These are phyloP conservation scores for Metschnikowia vanudenii DNA, from an alignment of 805 yeast species.

Conservation along the genomic window DNA sequence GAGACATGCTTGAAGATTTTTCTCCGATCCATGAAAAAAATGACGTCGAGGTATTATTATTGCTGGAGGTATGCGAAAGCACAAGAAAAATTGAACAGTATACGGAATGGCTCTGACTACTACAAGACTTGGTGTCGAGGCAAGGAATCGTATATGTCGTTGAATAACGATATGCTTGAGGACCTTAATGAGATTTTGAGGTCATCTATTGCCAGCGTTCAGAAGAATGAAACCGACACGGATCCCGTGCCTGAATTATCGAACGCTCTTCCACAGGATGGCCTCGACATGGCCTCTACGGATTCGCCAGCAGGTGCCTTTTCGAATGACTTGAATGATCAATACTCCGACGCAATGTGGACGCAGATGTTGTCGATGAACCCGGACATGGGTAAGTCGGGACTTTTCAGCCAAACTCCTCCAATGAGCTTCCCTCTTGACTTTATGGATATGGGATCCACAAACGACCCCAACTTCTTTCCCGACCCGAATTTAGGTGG, in stretches of 20 bases:
- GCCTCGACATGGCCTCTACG: background rate
- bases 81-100: constrained; percentile 12
- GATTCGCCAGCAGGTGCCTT: constrained; percentile 3
- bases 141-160: constrained; percentile 15
- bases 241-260: constrained; percentile 5
- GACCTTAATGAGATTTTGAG: constrained; percentile 15
- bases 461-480: constrained; percentile 1
- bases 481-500: constrained; percentile 9
- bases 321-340: constrained; percentile 3
- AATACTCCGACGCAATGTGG: constrained; percentile 16
- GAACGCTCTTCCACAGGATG: background rate
- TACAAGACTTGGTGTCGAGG: constrained; percentile 18
- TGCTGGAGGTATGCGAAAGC: constrained; percentile 22
- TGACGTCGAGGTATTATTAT: constrained; percentile 20
- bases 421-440: constrained; percentile 9
- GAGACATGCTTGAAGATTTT: constrained; percentile 15
- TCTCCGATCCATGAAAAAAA: constrained; percentile 10
- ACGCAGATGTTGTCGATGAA: constrained; percentile 17
- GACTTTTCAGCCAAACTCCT: constrained; percentile 8
- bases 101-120: constrained; percentile 18
- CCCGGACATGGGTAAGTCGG: constrained; percentile 13
- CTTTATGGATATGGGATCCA: constrained; percentile 1
- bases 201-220: constrained; percentile 7
- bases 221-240: constrained; percentile 2
- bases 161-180: constrained; percentile 15